phyloP scores from a whole-genome alignment of 2,329 filamentous ascomycete species.

The Pseudohalonectria lignicola region DNA sequence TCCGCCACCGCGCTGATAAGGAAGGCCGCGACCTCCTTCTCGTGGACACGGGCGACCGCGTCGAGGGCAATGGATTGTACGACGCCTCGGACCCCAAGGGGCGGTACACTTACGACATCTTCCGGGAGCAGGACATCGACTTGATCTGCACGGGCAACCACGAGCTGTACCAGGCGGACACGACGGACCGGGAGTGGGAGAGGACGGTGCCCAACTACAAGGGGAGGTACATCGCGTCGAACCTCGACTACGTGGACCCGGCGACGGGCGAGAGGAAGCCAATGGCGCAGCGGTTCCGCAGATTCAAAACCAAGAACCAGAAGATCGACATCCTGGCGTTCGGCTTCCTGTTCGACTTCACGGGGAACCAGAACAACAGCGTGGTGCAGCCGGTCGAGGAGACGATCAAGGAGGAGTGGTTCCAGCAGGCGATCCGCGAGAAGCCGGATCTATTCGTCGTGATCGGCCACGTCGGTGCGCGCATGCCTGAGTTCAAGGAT shows the following conservation, averaged over 20 bases:
- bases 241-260: constrained; percentile 75
- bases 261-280: constrained; percentile 57
- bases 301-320: constrained; percentile 85
- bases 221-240: constrained; percentile 76
- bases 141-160: constrained; percentile 85
- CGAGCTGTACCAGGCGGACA: constrained; percentile 77
- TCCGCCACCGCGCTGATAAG: constrained; percentile 68
- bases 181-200: constrained; percentile 67
- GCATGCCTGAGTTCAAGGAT: constrained; percentile 66
- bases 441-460: constrained; percentile 83
- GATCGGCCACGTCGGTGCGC: constrained; percentile 72
- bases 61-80: constrained; percentile 91
- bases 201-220: constrained; percentile 76
- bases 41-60: constrained; percentile 87
- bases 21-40: constrained; percentile 77
- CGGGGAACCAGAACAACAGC: constrained; percentile 82
- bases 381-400: constrained; percentile 70
- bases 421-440: constrained; percentile 72
- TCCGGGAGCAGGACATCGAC: constrained; percentile 73
- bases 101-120: constrained; percentile 77
- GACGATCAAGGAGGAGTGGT: constrained; percentile 78
- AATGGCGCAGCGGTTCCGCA: constrained; percentile 72
- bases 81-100: constrained; percentile 84
- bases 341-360: constrained; percentile 93
- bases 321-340: constrained; percentile 77